Conservation (phyloP, 2,329 filamentous ascomycete species). For the Blastomyces percursus region DNA sequence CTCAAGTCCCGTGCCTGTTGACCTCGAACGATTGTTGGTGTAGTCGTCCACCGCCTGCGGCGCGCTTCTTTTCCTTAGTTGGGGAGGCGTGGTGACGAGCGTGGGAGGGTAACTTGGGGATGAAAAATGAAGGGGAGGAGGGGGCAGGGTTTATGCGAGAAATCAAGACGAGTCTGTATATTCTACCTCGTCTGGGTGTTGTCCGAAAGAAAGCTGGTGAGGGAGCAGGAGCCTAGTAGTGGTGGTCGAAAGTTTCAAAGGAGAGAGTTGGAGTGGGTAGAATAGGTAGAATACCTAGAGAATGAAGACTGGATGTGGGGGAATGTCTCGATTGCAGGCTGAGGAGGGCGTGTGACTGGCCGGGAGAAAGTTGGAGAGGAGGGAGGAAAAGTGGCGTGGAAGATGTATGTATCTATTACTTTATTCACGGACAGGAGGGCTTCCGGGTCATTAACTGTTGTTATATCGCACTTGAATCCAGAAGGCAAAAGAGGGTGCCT, state of each 20-base stretch:
- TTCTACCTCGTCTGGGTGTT: not conserved
- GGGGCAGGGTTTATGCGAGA: not conserved
- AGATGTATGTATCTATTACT: too few relatives aligned
- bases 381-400: not conserved
- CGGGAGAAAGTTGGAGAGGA: not conserved
- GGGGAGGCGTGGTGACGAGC: conserved; percentile 43
- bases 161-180: not conserved
- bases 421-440: not conserved
- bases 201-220: not conserved
- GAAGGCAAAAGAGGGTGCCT: too few relatives aligned
- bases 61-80: conserved; percentile 44
- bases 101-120: not conserved
- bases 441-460: not conserved
- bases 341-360: not conserved
- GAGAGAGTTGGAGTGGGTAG: not conserved
- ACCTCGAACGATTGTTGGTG: conserved; percentile 11
- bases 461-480: not conserved
- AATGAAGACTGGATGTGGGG: not conserved
- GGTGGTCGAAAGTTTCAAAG: not conserved
- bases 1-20: conserved; percentile 10
- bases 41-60: conserved; percentile 34
- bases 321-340: not conserved
- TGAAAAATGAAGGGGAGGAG: too few relatives aligned
- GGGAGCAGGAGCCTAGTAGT: not conserved
- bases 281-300: too few relatives aligned